These are phyloP conservation scores for Stemphylium lycopersici DNA, from an alignment of 2,329 filamentous ascomycete genomes.

Conservation along the genomic window DNA sequence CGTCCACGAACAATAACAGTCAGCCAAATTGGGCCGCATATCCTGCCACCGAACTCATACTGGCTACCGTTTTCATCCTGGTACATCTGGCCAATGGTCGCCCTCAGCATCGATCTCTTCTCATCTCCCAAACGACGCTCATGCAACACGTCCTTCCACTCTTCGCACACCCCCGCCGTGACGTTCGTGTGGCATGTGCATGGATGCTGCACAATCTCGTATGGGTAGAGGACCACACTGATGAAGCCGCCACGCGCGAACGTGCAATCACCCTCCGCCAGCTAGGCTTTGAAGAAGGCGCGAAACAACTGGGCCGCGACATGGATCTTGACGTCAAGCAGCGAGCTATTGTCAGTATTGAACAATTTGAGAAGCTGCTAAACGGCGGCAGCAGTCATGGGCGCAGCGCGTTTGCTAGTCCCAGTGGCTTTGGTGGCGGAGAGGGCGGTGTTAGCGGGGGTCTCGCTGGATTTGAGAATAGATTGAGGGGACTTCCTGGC, in stretches of 20 bases:
- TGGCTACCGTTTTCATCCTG: conserved; percentile 79
- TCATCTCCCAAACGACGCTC: conserved; percentile 74
- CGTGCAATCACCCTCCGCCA: conserved; percentile 72
- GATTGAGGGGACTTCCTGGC: conserved; percentile 20
- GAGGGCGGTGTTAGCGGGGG: conserved; percentile 9
- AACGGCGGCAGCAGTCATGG: conserved; percentile 2
- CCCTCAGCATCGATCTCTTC: conserved; percentile 72
- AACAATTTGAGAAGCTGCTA: conserved; percentile 57
- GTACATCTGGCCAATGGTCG: conserved; percentile 86
- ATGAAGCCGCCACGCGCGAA: conserved; percentile 68
- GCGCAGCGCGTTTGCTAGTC: conserved; percentile 13
- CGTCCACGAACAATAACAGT: conserved; percentile 47
- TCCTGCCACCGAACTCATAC: conserved; percentile 68
- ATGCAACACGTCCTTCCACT: conserved; percentile 75
- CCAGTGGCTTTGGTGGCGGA: conserved; percentile 16
- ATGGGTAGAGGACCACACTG: conserved; percentile 76
- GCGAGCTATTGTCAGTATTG: conserved; percentile 77
- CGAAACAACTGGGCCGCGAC: conserved; percentile 69
- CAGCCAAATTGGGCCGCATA: conserved; percentile 44
- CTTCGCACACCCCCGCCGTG: conserved; percentile 72
- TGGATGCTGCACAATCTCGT: conserved; percentile 87
- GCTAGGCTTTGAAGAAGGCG: conserved; percentile 71
- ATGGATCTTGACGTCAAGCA: conserved; percentile 80
- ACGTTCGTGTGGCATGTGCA: conserved; percentile 78
- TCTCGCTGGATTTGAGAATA: conserved; percentile 10